Conservation (phyloP, 2,329 filamentous ascomycete species). For the Aspergillus tubingensis region DNA sequence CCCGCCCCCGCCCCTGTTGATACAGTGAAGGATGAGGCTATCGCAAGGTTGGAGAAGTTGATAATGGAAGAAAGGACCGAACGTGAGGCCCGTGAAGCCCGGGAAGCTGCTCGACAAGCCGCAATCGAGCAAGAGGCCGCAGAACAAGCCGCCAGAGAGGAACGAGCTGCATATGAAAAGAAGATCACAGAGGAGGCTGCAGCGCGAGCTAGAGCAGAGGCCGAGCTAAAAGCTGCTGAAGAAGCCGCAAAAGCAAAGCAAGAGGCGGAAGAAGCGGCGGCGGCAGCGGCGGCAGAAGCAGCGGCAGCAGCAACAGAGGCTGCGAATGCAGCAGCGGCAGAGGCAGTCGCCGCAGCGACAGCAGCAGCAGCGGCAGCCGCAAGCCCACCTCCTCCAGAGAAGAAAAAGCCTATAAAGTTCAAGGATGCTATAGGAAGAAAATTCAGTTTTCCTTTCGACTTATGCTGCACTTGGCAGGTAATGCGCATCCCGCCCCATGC, state of each 20-base stretch:
- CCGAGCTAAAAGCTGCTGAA: constrained; percentile 48
- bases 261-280: constrained; percentile 46
- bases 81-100: constrained; percentile 40
- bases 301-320: constrained; percentile 41
- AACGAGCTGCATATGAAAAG: constrained; percentile 44
- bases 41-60: constrained; percentile 63
- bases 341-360: constrained; percentile 37
- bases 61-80: constrained; percentile 49
- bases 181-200: constrained; percentile 47
- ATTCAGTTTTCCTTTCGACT: constrained; percentile 85
- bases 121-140: constrained; percentile 56
- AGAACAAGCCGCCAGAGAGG: constrained; percentile 33
- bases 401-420: constrained; percentile 78
- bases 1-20: constrained; percentile 46
- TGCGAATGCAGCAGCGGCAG: constrained; percentile 39
- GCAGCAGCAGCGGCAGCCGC: constrained; percentile 37
- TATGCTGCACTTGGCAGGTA: constrained; percentile 83
- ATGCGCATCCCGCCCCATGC: constrained; percentile 36
- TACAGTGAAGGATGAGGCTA: constrained; percentile 57
- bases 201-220: constrained; percentile 52
- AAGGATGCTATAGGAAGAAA: constrained; percentile 90
- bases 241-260: constrained; percentile 51
- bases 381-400: constrained; percentile 51
- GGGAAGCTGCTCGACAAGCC: constrained; percentile 43
- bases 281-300: constrained; percentile 42